Percentiles rank a stretch among this genome's conserved stretches.
Conservation (phyloP, 257 asterid species). For the Gentiana straminea region DNA sequence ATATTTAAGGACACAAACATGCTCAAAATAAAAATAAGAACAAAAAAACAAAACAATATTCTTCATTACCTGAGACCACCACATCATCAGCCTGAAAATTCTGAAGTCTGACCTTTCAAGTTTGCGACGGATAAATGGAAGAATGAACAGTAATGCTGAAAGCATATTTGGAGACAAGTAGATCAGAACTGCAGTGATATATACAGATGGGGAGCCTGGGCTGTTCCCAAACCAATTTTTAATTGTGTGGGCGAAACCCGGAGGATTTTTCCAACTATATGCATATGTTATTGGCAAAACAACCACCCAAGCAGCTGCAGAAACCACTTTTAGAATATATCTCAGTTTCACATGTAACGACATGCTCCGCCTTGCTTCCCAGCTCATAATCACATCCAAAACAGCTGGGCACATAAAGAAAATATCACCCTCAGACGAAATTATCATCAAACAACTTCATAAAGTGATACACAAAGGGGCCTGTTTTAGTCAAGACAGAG, state of each 20-base stretch:
- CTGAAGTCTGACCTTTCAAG: conserved; percentile 87
- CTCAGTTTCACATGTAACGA: conserved; percentile 79
- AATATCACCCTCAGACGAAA: background rate
- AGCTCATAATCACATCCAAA: conserved; percentile 68
- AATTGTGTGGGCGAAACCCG: conserved; percentile 67
- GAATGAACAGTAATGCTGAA: conserved; percentile 61
- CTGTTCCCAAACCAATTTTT: conserved; percentile 79
- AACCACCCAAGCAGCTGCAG: conserved; percentile 84
- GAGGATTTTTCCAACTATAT: conserved; percentile 67
- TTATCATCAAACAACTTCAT: background rate
- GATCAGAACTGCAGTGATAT: conserved; percentile 63
- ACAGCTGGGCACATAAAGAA: conserved; percentile 46
- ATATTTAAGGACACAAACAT: conserved; percentile 3
- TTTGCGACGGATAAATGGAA: conserved; percentile 75
- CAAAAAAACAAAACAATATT: background rate
- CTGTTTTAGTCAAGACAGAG: background rate
- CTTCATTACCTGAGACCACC: conserved; percentile 95
- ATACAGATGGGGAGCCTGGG: conserved; percentile 68
- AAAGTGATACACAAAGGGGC: background rate
- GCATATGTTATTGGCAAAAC: conserved; percentile 92
- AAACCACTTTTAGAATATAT: conserved; percentile 59
- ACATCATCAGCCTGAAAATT: conserved; percentile 85
- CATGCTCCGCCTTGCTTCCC: conserved; percentile 87
- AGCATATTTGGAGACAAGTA: conserved; percentile 93
- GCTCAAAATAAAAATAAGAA: too few species aligned